Evolutionary conservation across 2,329 filamentous ascomycete genomes (phyloP).

Genomic region (Pseudocercospora eumusae): DNA sequence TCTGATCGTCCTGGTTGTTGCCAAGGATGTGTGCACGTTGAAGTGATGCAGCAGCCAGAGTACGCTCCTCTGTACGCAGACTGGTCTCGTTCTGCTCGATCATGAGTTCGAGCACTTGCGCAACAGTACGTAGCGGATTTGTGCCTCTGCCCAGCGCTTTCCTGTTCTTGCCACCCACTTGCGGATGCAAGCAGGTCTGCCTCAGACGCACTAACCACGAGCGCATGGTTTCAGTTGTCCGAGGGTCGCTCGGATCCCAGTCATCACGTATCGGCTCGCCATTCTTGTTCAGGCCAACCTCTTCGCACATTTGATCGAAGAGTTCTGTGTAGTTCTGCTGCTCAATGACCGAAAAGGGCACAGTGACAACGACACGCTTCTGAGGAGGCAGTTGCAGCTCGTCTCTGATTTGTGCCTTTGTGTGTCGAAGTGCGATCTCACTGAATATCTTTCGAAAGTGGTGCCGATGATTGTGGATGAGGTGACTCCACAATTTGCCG

Average conservation of each 20-base stretch:
- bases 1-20: conserved; percentile 62
- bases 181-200: conserved; percentile 82
- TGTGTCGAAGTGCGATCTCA: conserved; percentile 76
- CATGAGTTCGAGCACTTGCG: conserved; percentile 87
- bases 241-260: conserved; percentile 65
- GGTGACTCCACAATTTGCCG: conserved; percentile 65
- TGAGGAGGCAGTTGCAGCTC: conserved; percentile 81
- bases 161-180: conserved; percentile 69
- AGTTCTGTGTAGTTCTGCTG: conserved; percentile 82
- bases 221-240: conserved; percentile 70
- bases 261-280: conserved; percentile 63
- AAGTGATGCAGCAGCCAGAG: conserved; percentile 66
- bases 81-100: conserved; percentile 75
- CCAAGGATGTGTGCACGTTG: conserved; percentile 76
- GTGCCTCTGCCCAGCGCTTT: conserved; percentile 62
- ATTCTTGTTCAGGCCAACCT: conserved; percentile 63
- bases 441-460: conserved; percentile 71
- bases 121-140: conserved; percentile 73
- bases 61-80: conserved; percentile 69
- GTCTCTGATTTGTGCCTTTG: conserved; percentile 74
- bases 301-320: conserved; percentile 72
- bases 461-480: conserved; percentile 61
- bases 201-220: conserved; percentile 74
- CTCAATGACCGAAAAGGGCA: conserved; percentile 87
- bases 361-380: conserved; percentile 80